Base-by-base conservation (phyloP, 108 stramenopile species). In the Asterionellopsis glacialis region DNA sequence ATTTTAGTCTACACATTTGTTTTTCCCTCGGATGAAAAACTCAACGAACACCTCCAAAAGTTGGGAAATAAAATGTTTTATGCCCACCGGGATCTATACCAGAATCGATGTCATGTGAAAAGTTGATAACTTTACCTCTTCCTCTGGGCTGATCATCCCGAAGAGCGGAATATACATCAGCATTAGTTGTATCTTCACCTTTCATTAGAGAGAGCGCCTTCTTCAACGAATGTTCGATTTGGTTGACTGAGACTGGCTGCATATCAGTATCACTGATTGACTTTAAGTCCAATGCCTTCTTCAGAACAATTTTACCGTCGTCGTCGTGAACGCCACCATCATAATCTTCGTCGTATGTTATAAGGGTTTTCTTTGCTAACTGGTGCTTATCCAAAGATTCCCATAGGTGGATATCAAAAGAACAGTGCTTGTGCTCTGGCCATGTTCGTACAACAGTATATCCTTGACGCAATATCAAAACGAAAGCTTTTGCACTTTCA, bases 391-490 rank as follows among this genome's bases (percentile, higher is more conserved):
- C 62, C 40, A 79, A 76, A 13, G 48, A 39, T 56, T 67, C 52
- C 77, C 78, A 83, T 1, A 86, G 71, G 65, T 83, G 74, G 21
- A 79, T 67, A 39, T 79, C 78, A 12, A 79, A 64, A 16, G 48
- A 73, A 38, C 49, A 42, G 23, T 79, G 75, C 44, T 55, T 48
- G 15, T 59, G n/a, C 1, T 55, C 52, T 10, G 65, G 65, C 24
- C 42, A 55, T 14, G 60, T 45, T 23, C 70, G 69, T 13, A 62
- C 56, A 9, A 59, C 42, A 15, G 75, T 42, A 50, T 68, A 75
- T 21, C 78, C 78, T 51, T 79, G 73, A 13, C 43, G 48, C 60
- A 79, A 42, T 0, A 65, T 23, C 14, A 66, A 25, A 49, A 51
- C 22, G 2, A 19, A 39, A 19, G 55, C 55, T 45, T 15, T 33